Conservation (phyloP, 306 rosid genomes). For the Pterocarpus macrocarpus region DNA sequence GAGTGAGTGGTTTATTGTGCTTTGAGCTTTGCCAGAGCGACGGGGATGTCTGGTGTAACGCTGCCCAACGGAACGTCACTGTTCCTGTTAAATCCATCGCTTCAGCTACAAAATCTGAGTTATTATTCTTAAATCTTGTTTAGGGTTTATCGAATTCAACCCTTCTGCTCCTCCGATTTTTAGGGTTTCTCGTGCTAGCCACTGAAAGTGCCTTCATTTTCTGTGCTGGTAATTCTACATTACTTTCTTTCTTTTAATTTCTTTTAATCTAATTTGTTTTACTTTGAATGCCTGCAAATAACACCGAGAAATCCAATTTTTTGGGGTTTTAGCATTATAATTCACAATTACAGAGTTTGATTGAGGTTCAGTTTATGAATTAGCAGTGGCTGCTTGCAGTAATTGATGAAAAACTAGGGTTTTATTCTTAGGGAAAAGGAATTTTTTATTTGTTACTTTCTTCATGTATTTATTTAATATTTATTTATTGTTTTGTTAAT, state of each 20-base stretch:
- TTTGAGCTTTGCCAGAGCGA: background rate
- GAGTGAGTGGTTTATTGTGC: background rate
- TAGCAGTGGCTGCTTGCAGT: background rate
- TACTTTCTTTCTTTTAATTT: background rate
- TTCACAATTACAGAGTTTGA: background rate
- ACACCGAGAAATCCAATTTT: background rate
- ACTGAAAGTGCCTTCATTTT: background rate
- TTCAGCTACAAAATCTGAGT: background rate
- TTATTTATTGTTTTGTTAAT: background rate
- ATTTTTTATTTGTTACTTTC: background rate
- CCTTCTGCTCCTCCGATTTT: background rate
- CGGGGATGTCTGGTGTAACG: background rate
- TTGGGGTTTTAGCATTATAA: background rate
- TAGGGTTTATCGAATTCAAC: constrained; percentile 37
- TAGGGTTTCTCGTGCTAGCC: background rate
- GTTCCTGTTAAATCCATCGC: background rate
- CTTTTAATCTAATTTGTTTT: background rate
- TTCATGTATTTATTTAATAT: background rate
- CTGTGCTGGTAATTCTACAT: constrained; percentile 43
- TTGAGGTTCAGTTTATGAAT: constrained; percentile 4
- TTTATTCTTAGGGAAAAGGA: constrained; percentile 2
- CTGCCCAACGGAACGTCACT: background rate
- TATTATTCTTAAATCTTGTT: background rate
- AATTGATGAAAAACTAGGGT: constrained; percentile 47
- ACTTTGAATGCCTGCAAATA: constrained; percentile 22